These are phyloP conservation scores for Penicillium sp. DNA, from an alignment of 2,329 filamentous ascomycete species.

Conservation along the genomic window DNA sequence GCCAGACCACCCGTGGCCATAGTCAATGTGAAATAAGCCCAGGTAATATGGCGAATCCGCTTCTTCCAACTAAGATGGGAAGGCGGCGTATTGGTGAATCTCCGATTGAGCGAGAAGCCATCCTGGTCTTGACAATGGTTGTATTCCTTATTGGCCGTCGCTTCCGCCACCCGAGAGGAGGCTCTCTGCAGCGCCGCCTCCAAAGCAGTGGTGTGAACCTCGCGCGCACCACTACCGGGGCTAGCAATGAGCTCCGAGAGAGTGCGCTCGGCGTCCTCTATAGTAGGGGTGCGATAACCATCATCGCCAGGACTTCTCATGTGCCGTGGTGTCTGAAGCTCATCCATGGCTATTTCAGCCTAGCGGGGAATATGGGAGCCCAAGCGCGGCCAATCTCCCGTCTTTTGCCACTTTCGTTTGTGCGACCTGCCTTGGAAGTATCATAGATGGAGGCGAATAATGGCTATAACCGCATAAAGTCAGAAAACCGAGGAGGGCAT, in stretches of 20 bases:
- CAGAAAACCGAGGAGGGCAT: background rate
- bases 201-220: constrained; percentile 31
- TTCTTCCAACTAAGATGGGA: constrained; percentile 48
- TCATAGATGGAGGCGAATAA: background rate
- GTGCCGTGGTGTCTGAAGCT: constrained; percentile 30
- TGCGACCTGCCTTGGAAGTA: background rate
- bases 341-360: constrained; percentile 19
- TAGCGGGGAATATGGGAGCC: background rate
- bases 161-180: constrained; percentile 18
- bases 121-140: constrained; percentile 12
- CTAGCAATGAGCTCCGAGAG: constrained; percentile 15
- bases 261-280: constrained; percentile 41
- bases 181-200: constrained; percentile 24
- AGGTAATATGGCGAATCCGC: constrained; percentile 63
- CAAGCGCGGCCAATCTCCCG: background rate
- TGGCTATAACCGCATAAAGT: background rate
- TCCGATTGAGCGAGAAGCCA: constrained; percentile 12
- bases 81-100: constrained; percentile 16
- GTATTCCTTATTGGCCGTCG: constrained; percentile 6
- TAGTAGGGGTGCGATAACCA: constrained; percentile 46
- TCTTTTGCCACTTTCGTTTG: background rate
- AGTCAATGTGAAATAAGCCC: constrained; percentile 76
- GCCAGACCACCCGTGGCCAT: constrained; percentile 62
- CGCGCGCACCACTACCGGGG: constrained; percentile 13
- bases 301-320: constrained; percentile 41